Base-by-base conservation (phyloP, 306 rosid species). In the Cucurbita ficifolia region DNA sequence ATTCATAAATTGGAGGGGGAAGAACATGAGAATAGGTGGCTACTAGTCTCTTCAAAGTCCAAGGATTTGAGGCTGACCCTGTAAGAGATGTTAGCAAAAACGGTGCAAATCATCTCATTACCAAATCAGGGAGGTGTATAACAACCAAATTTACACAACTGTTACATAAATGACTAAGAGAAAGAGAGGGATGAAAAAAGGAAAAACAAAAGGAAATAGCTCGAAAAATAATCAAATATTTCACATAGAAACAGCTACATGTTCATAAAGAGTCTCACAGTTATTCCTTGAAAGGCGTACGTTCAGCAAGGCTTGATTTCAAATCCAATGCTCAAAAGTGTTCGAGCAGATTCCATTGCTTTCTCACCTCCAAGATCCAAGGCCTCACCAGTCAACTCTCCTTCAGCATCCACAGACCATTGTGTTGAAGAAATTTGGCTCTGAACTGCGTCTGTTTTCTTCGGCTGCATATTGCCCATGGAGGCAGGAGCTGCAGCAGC, bases 271-370 rank as follows among this genome's bases (percentile, higher is more conserved):
- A 67, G 58, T 76, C 40, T 51, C 71, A 35, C 22, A 12, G 57
- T 67, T 45, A 75, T 68, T 73, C 40, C 77, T 65, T 38, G 71
- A 54, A 39, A 5, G 55, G 16, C 55, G 64, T 59, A n/a, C 29
- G 4, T 73, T 91, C 89, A 95, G 84, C 99, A 91, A 58, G 96
- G 99, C 77, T 95, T 95, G 81, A 95, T 91, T 88, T 95, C 99
- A 73, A 95, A 95, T 69, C 97, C 99, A 58, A 95, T 95, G 96
- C 99, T 95, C 78, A 95, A 74, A 71, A 95, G 96, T 2, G 99
- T 95, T 82, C 90, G 87, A 70, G 99, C 99, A 5, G 99, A 95
- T 75, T 95, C 99, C 71, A 95, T 91, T 73, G 99, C 99, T 76
- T 95, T 95, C 81, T 95, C 99, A 4, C 96, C 92, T 39, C 99